These are phyloP conservation scores for Elaphomyces granulatus DNA, from an alignment of 495 filamentous ascomycete species.

Conservation along the genomic window DNA sequence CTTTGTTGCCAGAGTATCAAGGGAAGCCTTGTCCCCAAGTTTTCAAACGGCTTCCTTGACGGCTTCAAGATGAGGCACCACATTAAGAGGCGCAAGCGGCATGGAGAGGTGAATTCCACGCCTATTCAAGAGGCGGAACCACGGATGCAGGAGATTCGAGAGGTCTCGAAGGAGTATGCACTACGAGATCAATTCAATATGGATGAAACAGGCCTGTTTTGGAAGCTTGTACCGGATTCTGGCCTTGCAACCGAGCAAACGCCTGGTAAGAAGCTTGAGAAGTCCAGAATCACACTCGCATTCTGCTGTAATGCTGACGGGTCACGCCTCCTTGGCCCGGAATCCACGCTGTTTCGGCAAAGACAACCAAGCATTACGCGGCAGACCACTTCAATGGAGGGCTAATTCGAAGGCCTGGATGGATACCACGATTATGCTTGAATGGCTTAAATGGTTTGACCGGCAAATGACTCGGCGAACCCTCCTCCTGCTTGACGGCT, in stretches of 20 bases:
- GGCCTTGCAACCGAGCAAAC: slow-evolving; percentile 6
- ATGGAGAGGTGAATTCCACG: neutral
- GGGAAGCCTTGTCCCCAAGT: no score
- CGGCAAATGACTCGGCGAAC: slow-evolving; percentile 12
- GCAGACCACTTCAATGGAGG: no score
- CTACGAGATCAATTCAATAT: slow-evolving; percentile 16
- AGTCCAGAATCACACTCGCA: slow-evolving; percentile 9
- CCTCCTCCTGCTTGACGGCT: slow-evolving; percentile 18
- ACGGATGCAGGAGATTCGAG: slow-evolving; percentile 5
- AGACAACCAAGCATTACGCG: no score
- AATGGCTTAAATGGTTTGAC: slow-evolving; percentile 19
- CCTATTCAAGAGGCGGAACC: neutral
- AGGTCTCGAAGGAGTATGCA: slow-evolving; percentile 4
- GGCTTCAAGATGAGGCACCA: slow-evolving; percentile 11
- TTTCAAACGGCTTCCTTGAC: slow-evolving; percentile 8
- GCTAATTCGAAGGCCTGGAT: slow-evolving; percentile 17
- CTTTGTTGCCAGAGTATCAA: no score
- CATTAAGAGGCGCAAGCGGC: slow-evolving; percentile 1
- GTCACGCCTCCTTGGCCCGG: slow-evolving; percentile 9
- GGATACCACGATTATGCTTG: slow-evolving; percentile 12
- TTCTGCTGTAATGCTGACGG: slow-evolving; percentile 14
- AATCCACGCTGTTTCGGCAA: no score
- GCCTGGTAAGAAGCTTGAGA: slow-evolving; percentile 8
- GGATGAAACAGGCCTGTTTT: slow-evolving; percentile 18
- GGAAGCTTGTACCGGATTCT: slow-evolving; percentile 11